A percentile compares a stretch with the other conserved stretches of the same genome.
These are phyloP conservation scores for Trichoderma parareesei DNA, from an alignment of 495 filamentous ascomycete genomes.

Conservation along the genomic window DNA sequence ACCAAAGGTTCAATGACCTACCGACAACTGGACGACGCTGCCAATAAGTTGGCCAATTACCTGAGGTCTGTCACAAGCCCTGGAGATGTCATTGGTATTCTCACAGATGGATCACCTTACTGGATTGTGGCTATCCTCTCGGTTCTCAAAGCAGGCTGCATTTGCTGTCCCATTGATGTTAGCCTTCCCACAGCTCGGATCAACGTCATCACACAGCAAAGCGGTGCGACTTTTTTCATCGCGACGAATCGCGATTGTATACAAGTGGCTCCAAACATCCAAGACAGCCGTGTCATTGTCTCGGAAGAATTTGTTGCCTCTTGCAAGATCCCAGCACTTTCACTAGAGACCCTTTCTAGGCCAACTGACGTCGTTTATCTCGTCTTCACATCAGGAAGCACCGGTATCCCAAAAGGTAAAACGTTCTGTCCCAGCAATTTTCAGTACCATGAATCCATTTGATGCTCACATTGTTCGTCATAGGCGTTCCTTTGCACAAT, in stretches of 20 bases:
- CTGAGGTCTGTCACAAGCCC: background rate
- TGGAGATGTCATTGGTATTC: constrained; percentile 17
- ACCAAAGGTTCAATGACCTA: constrained; percentile 19
- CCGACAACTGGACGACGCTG: constrained; percentile 15
- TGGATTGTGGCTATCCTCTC: constrained; percentile 24
- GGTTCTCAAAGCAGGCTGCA: constrained; percentile 20
- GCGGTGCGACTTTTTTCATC: constrained; percentile 13
- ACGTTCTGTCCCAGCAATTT: background rate
- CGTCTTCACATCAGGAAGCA: constrained; percentile 22
- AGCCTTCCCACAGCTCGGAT: constrained; percentile 16
- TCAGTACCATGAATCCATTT: too few relatives aligned
- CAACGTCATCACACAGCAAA: constrained; percentile 12
- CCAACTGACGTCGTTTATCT: constrained; percentile 16
- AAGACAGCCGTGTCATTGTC: background rate
- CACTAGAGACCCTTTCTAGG: constrained; percentile 10
- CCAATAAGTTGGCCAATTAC: constrained; percentile 11
- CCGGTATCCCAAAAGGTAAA: constrained; percentile 19
- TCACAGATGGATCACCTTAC: constrained; percentile 21
- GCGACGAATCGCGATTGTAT: constrained; percentile 4
- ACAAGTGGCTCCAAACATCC: background rate
- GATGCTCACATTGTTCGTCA: background rate
- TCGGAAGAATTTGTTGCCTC: background rate
- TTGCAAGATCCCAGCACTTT: background rate
- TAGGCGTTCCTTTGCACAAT: background rate
- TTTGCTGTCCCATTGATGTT: constrained; percentile 23